phyloP scores from a whole-genome alignment of 345 rosid species.

The Populus simonii region DNA sequence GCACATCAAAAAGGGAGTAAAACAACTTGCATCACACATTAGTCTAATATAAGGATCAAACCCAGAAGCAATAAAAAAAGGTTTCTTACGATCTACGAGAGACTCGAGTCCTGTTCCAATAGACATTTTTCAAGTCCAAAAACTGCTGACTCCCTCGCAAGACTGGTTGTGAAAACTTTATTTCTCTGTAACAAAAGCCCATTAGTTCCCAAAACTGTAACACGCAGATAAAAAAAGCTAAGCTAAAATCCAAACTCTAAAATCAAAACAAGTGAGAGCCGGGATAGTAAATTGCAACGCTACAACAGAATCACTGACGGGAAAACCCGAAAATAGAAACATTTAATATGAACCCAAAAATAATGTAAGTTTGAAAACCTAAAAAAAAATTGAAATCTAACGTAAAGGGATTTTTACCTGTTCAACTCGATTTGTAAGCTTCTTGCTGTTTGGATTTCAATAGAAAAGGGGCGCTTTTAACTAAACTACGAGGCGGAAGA shows the following conservation, averaged over 20 bases:
- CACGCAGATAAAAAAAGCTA: neutral
- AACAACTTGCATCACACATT: neutral
- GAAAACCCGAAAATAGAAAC: neutral
- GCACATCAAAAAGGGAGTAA: neutral
- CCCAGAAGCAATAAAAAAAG: neutral
- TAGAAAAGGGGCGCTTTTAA: neutral
- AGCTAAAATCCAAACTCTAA: neutral
- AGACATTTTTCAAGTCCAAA: constrained; percentile 39
- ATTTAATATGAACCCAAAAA: neutral
- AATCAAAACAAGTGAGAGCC: neutral
- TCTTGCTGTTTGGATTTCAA: neutral
- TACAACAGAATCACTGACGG: neutral
- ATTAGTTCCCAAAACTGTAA: neutral
- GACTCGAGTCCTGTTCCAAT: constrained; percentile 70
- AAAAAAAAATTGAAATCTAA: neutral
- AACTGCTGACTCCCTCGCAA: neutral
- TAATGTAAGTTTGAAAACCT: neutral
- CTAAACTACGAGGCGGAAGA: neutral
- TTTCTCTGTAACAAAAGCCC: neutral
- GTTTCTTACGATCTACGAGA: constrained; percentile 68
- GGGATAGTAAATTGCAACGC: neutral
- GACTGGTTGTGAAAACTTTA: neutral
- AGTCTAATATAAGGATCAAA: neutral
- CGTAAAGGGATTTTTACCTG: neutral
- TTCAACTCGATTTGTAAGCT: neutral